Base-by-base conservation (phyloP, 306 rosid genomes). In the Senna siamea region DNA sequence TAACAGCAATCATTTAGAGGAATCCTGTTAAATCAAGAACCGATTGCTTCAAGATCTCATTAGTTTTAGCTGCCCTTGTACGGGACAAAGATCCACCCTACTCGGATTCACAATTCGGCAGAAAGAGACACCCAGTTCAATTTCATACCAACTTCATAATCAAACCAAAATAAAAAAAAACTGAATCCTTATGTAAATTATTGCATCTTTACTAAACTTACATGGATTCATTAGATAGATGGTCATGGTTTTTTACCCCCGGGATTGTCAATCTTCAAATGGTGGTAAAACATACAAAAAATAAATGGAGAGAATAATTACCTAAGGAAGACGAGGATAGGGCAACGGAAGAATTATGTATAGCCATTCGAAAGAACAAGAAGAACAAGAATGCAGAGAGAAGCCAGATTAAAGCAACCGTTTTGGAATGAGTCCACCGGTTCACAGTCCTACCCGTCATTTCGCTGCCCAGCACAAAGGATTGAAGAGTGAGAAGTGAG, bases 291-390 rank as follows among this genome's bases (percentile, higher is more conserved):
- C n/a, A n/a, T n/a, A n/a, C n/a, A n/a, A n/a, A n/a, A n/a, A n/a
- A n/a, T n/a, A n/a, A n/a, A n/a, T n/a, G 3, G 30, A 26, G 30
- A 7, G 15, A 59, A 9, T 0, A 26, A 23, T 69, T 57, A 87
- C 88, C 88, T 12, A 71, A 70, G 54, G 85, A 78, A 62, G 78
- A 26, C 19, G 79, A 79, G 14, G 72, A 50, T 47, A 61, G 17
- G 66, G 67, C 43, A 66, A 26, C 10, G 37, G 81, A 26, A 6
- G 92, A 84, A 85, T 76, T 83, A 12, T 46, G 81, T 50, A 87
- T 82, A 20, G 83, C 91, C 96, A 89, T 82, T 26, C 75, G 83
- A 82, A 91, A 83, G 64, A 89, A 85, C 68, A 53, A n/a, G 84
- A 68, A 81, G 92, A 91, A 91, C 73, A 84, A 34, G 62, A 75